Conservation (phyloP, 73 alveolate species). For the Loxodes magnus region DNA sequence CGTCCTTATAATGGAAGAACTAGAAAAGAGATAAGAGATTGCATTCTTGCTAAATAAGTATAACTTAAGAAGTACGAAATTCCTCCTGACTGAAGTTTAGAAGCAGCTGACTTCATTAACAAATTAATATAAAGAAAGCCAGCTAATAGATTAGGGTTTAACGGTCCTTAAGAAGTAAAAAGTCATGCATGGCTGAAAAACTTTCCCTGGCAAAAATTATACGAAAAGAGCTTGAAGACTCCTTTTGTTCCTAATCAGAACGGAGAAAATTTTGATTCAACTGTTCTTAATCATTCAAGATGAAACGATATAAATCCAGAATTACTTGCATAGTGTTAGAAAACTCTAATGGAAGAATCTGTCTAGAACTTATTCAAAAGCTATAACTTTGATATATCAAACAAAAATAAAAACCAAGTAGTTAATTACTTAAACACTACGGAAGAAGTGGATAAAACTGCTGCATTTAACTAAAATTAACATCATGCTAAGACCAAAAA, state of each 20-base stretch:
- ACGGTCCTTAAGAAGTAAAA: conserved; percentile 28
- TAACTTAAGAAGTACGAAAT: conserved; percentile 51
- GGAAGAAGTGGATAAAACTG: no score
- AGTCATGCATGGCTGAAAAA: conserved; percentile 44
- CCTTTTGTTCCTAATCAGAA: conserved; percentile 35
- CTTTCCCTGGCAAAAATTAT: conserved; percentile 28
- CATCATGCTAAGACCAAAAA: no score
- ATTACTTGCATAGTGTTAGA: no score
- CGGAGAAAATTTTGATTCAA: conserved; percentile 46
- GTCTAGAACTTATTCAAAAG: no score
- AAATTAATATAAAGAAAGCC: conserved; percentile 42
- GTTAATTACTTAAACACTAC: no score
- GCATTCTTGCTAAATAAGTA: conserved; percentile 69
- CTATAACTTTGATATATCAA: no score
- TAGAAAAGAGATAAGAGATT: conserved; percentile 60
- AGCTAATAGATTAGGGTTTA: conserved; percentile 22
- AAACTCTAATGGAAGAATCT: no score
- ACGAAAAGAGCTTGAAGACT: conserved; percentile 17
- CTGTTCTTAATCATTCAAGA: no score
- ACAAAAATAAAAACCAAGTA: no score
- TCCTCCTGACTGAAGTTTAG: conserved; percentile 85
- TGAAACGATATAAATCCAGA: no score
- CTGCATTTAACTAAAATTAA: no score
- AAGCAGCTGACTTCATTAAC: conserved; percentile 55
- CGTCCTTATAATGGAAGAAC: conserved; percentile 79